Evolutionary conservation across 495 filamentous ascomycete species (phyloP), one percentile per base, ranked within the genome.

Genomic region (Penicillium cataractarum): DNA sequence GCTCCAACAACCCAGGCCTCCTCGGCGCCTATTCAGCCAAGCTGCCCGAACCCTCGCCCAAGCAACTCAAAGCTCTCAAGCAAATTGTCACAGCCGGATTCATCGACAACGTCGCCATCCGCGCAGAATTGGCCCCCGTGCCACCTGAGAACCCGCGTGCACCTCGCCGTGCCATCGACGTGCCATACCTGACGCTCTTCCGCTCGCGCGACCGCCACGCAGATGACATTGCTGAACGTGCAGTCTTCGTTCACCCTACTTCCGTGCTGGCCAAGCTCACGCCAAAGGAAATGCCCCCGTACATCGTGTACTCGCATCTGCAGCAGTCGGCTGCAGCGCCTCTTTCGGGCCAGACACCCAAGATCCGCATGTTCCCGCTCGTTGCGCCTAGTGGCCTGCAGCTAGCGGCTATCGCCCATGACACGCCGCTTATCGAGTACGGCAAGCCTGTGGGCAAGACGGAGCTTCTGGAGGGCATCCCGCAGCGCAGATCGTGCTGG

Each of bases 91-190:
- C 93, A 0, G 90, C 93, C 0, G 96, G 93, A 3, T 99, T 97
- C 79, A 88, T 99, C 65, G 96, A 98, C 78, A 90, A 97, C 60
- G 83, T 99, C 53, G 96, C 96, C 55, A 94, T 98, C 69, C 92
- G 95, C 61, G 92, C 92, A 3, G 93, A 98, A 72, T 80, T 94
- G 10, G 81, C 90, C 0, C 90, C 92, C 4, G 81, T 81, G 19
- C 90, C 92, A 1, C 90, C 90, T 3, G 88, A 90, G 57, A 80
- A 86, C 60, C 72, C 80, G 5, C 82, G 91, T 21, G 91, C 90
- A 37, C 91, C 92, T 0, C 88, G 85, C 49, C 84, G 90, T 49
- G 92, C 93, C 1, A 92, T 91, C 54, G 92, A 97, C 70, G 89
- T 97, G 3, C 90, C 94, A 3, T 99, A 97, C 73, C 66, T 97